Conservation (phyloP, 768 basidiomycete genomes). For the Hypholoma sublateritium region DNA sequence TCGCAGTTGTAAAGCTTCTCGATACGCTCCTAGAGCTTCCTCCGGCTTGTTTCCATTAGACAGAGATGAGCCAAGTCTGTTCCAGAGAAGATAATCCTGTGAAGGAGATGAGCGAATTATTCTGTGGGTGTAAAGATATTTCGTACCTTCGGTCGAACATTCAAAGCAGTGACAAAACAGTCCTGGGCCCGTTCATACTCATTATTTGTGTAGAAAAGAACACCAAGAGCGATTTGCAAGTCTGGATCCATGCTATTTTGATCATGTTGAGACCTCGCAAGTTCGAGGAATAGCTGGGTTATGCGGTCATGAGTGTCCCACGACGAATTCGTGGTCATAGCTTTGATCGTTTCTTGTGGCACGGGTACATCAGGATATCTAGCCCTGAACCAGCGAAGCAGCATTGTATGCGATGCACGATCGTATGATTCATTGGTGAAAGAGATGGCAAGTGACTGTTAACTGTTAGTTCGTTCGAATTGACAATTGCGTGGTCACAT, state of each 20-base stretch:
- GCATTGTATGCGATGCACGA: slow-evolving; percentile 78
- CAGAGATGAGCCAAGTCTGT: slow-evolving; percentile 89
- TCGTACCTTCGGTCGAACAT: slow-evolving; percentile 63
- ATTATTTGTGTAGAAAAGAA: slow-evolving; percentile 85
- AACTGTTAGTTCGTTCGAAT: slow-evolving; percentile 12
- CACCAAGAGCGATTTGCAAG: slow-evolving; percentile 90
- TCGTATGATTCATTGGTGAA: slow-evolving; percentile 96
- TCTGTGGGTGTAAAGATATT: not conserved
- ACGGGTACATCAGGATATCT: slow-evolving; percentile 59
- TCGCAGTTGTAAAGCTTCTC: slow-evolving; percentile 84
- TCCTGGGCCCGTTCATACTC: slow-evolving; percentile 91
- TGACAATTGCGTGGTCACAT: slow-evolving; percentile 22
- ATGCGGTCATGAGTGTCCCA: slow-evolving; percentile 85
- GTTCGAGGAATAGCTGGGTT: slow-evolving; percentile 77
- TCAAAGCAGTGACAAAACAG: slow-evolving; percentile 89
- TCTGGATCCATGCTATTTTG: slow-evolving; percentile 79
- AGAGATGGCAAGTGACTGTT: slow-evolving; percentile 89
- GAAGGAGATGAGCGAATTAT: not conserved
- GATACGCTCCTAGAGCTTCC: slow-evolving; percentile 87
- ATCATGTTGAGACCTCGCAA: slow-evolving; percentile 82
- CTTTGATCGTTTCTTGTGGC: slow-evolving; percentile 53
- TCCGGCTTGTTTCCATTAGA: slow-evolving; percentile 95
- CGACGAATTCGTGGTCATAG: slow-evolving; percentile 53
- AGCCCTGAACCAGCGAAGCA: slow-evolving; percentile 81
- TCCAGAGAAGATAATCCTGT: slow-evolving; percentile 93